These are phyloP conservation scores for Kappamyces sp. DNA, from an alignment of 192 early-diverging fungal genomes.

Conservation along the genomic window DNA sequence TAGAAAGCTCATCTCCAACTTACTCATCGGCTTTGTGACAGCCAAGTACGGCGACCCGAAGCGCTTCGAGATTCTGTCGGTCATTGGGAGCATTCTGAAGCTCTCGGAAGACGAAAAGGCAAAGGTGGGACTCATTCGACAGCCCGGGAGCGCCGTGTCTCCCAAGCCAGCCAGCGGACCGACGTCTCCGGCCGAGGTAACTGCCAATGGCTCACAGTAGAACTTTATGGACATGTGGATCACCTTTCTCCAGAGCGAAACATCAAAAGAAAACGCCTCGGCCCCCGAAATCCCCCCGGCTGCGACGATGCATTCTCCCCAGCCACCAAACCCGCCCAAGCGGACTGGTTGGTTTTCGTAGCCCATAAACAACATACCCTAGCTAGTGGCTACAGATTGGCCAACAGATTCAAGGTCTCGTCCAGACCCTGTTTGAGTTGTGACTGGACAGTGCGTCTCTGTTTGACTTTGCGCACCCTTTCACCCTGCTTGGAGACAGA, in stretches of 20 bases:
- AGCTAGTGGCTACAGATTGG: too few species aligned
- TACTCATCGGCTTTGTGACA: conserved; percentile 80
- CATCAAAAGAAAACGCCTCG: background rate
- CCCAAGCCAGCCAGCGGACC: conserved; percentile 13
- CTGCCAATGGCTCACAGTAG: conserved; percentile 2
- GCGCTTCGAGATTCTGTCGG: conserved; percentile 82
- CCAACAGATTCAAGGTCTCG: too few species aligned
- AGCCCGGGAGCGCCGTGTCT: conserved; percentile 41
- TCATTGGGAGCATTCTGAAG: conserved; percentile 85
- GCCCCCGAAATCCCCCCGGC: too few species aligned
- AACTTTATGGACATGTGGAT: conserved; percentile 50
- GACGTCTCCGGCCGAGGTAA: conserved; percentile 14
- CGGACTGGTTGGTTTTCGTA: too few species aligned
- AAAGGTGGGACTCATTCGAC: conserved; percentile 63
- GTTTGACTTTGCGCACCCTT: background rate
- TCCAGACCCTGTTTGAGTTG: too few species aligned
- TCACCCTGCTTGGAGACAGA: background rate
- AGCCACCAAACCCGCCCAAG: too few species aligned
- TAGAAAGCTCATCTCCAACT: conserved; percentile 82
- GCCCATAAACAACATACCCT: too few species aligned
- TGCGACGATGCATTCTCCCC: too few species aligned
- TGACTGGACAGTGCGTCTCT: background rate
- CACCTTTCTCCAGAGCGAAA: conserved; percentile 41
- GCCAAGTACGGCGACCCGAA: conserved; percentile 84
- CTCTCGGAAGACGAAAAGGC: conserved; percentile 83